Percentiles rank a stretch among this genome's conserved stretches.
Conservation (phyloP, 2,329 filamentous ascomycete genomes). For the Calonectria pteridis region DNA sequence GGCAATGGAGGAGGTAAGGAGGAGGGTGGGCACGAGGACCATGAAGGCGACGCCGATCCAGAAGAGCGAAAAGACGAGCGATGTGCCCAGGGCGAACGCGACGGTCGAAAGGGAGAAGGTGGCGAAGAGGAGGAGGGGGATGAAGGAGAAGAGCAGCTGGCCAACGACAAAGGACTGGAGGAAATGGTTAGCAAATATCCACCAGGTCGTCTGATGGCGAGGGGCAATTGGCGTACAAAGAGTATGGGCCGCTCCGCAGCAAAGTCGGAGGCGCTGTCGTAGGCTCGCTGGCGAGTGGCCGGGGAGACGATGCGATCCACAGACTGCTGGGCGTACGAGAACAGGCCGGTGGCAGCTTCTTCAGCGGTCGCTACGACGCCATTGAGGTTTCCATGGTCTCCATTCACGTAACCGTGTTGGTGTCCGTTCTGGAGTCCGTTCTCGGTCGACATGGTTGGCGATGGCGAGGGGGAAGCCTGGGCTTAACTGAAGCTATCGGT, state of each 20-base stretch:
- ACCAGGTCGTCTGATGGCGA: background rate
- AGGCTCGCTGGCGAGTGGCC: slow-evolving; percentile 68
- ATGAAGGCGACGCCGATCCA: slow-evolving; percentile 76
- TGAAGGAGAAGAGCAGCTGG: slow-evolving; percentile 73
- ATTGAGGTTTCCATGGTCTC: background rate
- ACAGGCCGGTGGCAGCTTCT: slow-evolving; percentile 51
- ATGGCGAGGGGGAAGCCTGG: background rate
- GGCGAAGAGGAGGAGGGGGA: slow-evolving; percentile 77
- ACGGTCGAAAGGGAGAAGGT: slow-evolving; percentile 74
- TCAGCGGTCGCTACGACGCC: slow-evolving; percentile 44
- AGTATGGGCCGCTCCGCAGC: slow-evolving; percentile 75
- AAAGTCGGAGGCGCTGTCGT: slow-evolving; percentile 66
- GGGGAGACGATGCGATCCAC: slow-evolving; percentile 69
- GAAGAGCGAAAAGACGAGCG: slow-evolving; percentile 75
- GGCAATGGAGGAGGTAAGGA: slow-evolving; percentile 73
- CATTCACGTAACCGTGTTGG: background rate
- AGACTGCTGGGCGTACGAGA: slow-evolving; percentile 58
- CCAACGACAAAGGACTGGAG: slow-evolving; percentile 74
- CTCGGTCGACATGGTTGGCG: slow-evolving; percentile 8
- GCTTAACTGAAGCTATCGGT: background rate
- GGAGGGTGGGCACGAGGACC: slow-evolving; percentile 76
- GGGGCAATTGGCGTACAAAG: slow-evolving; percentile 65
- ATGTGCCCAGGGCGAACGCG: slow-evolving; percentile 71
- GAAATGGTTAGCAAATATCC: background rate
- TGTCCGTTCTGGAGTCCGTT: slow-evolving; percentile 26